Evolutionary conservation across 164 flowering plant genomes (phyloP).

Genomic region (Annona cherimola): DNA sequence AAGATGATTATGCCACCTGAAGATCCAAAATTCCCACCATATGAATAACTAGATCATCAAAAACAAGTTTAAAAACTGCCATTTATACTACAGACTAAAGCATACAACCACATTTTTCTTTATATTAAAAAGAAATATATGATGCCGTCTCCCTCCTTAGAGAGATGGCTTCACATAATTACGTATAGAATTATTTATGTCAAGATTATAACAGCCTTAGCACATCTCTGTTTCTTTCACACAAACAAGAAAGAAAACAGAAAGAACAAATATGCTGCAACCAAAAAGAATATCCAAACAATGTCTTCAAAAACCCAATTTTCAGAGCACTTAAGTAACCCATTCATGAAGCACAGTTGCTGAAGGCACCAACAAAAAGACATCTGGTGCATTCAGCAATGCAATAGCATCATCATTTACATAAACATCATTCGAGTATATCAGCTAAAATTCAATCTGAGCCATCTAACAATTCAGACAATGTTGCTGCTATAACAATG

Average conservation of each 20-base stretch:
- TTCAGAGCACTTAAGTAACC: background rate
- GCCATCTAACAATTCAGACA: background rate
- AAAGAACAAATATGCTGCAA: background rate
- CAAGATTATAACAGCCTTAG: too few relatives aligned
- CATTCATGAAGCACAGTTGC: background rate
- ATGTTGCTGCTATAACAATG: background rate
- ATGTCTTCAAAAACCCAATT: background rate
- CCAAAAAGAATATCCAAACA: background rate
- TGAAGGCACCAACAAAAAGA: background rate
- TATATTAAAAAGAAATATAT: background rate
- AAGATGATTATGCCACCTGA: conserved; percentile 99
- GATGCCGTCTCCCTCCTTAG: background rate
- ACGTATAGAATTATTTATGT: background rate
- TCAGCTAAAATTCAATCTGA: too few relatives aligned
- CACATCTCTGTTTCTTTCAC: background rate
- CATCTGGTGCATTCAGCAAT: background rate
- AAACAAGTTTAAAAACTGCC: background rate
- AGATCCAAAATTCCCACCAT: background rate
- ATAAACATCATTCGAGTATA: too few relatives aligned
- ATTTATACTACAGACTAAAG: background rate
- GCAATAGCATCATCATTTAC: background rate
- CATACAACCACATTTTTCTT: background rate
- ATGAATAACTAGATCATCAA: background rate
- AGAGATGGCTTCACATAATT: background rate
- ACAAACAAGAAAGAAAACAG: background rate